A percentile compares a stretch with the other conserved stretches of the same genome.
Conservation (phyloP, 805 yeast genomes). For the Cyberlindnera nakhonratchasimensis region DNA sequence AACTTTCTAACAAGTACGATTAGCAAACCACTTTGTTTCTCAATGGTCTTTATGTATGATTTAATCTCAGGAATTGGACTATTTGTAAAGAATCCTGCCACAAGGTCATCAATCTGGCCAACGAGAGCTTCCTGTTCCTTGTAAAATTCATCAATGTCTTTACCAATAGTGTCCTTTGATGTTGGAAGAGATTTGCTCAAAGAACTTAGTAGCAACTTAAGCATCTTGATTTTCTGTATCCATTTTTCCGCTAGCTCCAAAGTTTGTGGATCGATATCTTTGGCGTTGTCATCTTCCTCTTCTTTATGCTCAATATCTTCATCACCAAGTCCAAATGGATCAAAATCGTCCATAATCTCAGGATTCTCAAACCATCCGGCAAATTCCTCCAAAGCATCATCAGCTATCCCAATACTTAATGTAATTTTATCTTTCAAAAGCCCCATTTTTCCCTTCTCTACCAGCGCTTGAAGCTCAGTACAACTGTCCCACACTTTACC, state of each 20-base stretch:
- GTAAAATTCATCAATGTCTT: constrained; percentile 46
- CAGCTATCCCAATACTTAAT: constrained; percentile 43
- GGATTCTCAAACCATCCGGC: constrained; percentile 71
- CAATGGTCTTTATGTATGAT: constrained; percentile 33
- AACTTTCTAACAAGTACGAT: constrained; percentile 35
- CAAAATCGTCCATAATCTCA: constrained; percentile 38
- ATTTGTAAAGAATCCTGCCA: constrained; percentile 51
- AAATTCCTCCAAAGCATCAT: constrained; percentile 65
- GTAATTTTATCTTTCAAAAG: constrained; percentile 45
- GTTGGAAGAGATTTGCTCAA: constrained; percentile 55
- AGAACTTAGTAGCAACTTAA: constrained; percentile 56
- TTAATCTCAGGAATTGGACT: constrained; percentile 25
- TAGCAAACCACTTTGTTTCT: constrained; percentile 15
- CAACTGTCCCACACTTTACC: constrained; percentile 74
- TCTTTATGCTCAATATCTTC: constrained; percentile 32
- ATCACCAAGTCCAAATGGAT: constrained; percentile 49
- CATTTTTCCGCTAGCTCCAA: constrained; percentile 43
- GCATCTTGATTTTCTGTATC: constrained; percentile 50
- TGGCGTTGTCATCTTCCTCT: constrained; percentile 14
- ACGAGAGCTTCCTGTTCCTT: constrained; percentile 40
- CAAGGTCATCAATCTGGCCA: constrained; percentile 51
- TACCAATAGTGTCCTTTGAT: constrained; percentile 35
- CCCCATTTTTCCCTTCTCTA: constrained; percentile 51
- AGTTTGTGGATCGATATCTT: constrained; percentile 35
- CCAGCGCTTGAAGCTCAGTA: constrained; percentile 41